A percentile compares a stretch with the other conserved stretches of the same genome.
These are phyloP conservation scores for Plectranthus barbatus DNA, from an alignment of 257 asterid genomes.

Conservation along the genomic window DNA sequence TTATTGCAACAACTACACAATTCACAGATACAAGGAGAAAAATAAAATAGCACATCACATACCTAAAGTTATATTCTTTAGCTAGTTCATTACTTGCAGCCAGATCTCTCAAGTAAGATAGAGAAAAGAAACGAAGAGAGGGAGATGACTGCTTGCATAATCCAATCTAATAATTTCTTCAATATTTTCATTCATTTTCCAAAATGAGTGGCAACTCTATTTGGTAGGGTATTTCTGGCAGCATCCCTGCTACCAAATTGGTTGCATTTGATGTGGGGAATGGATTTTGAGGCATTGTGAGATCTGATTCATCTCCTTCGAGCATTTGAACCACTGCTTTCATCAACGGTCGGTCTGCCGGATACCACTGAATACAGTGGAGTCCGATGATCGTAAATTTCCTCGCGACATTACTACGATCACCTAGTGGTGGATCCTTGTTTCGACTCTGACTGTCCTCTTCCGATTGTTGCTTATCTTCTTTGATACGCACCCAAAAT, in stretches of 20 bases:
- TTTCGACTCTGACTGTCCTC: too few species aligned
- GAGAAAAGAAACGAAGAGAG: too few species aligned
- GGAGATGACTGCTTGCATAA: too few species aligned
- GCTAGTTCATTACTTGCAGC: too few species aligned
- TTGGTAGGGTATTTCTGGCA: neutral
- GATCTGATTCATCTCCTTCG: constrained; percentile 16
- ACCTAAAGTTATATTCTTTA: too few species aligned
- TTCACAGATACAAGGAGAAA: too few species aligned
- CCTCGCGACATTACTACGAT: neutral
- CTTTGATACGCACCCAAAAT: constrained; percentile 3
- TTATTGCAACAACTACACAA: too few species aligned
- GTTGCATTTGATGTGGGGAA: constrained; percentile 1
- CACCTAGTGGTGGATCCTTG: neutral
- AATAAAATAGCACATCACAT: too few species aligned
- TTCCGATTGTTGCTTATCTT: neutral
- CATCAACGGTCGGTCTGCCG: constrained; percentile 1
- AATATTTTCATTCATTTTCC: neutral
- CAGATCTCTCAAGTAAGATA: too few species aligned
- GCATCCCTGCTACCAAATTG: constrained; percentile 4
- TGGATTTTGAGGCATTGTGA: constrained; percentile 6
- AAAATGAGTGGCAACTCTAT: constrained; percentile 10
- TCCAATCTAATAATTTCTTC: too few species aligned
- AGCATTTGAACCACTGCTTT: constrained; percentile 12
- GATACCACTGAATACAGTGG: constrained; percentile 11
- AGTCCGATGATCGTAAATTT: constrained; percentile 6